Evolutionary conservation across 2,329 filamentous ascomycete genomes (phyloP), one percentile per base, ranked within the genome.

Genomic region (Calonectria henricotiae): DNA sequence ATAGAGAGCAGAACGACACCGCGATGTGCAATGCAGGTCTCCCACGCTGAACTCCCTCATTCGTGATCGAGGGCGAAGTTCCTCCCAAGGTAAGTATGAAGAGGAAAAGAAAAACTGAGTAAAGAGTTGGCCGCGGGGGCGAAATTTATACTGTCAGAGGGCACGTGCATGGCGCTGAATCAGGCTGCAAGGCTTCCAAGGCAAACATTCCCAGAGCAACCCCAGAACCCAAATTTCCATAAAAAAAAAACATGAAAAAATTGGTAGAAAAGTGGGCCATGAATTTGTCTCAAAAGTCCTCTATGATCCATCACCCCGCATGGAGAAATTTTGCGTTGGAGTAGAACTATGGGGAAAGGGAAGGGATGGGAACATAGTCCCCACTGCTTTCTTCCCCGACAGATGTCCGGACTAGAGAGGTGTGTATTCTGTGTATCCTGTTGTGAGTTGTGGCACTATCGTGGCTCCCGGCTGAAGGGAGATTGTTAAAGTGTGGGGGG

Each of bases 21-120:
- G 83, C 86, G 85, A 74, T 86, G 86, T 88, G 85, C 86, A 86
- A 87, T 88, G 86, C 85, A 88, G 86, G 85, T 82, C 82, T 84
- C 80, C 83, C 82, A 79, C 76, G 78, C 82, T 87, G 82, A 81
- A 77, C 71, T 69, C 75, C 77, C 79, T 81, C 75, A 81, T 81
- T 85, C 84, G 78, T 87, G 86, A 87, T 79, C 85, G 79, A 80
- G 81, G 77, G 71, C 35, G 47, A 65, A 65, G 58, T 30, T 80
- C 82, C 80, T 79, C 83, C 83, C 83, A 87, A 87, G 85, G 85
- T 87, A 87, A 87, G 86, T 87, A 87, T 87, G 83, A 86, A 83
- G 82, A 85, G 80, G 73, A 79, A 82, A 81, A 76, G 73, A 79
- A 72, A 79, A 80, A 74, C 71, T 62, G 44, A 4, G 4, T 47